These are phyloP conservation scores for Ascoidea rubescens DNA, from an alignment of 805 yeast genomes.

Conservation along the genomic window DNA sequence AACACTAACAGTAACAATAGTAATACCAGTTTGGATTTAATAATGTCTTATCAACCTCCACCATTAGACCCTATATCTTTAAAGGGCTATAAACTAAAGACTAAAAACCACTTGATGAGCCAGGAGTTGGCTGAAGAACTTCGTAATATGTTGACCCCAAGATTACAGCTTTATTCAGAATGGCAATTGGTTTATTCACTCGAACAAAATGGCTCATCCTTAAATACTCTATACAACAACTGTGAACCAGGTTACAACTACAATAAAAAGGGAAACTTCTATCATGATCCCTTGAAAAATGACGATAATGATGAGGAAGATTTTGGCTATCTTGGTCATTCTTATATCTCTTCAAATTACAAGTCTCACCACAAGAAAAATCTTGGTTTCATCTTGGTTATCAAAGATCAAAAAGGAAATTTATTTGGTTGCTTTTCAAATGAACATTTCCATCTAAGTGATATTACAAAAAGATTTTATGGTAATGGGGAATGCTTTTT, in stretches of 20 bases:
- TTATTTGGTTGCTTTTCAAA: slow-evolving; percentile 72
- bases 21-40: neutral
- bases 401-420: slow-evolving; percentile 49
- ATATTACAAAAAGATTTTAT: slow-evolving; percentile 56
- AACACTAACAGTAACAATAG: neutral
- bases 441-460: slow-evolving; percentile 52
- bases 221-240: slow-evolving; percentile 59
- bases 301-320: neutral
- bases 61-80: slow-evolving; percentile 45
- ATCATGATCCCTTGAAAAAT: neutral
- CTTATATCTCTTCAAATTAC: slow-evolving; percentile 4
- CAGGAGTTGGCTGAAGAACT: slow-evolving; percentile 60
- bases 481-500: slow-evolving; percentile 95
- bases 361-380: slow-evolving; percentile 22
- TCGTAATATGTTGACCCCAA: slow-evolving; percentile 57
- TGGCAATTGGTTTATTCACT: slow-evolving; percentile 77
- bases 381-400: slow-evolving; percentile 61
- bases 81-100: slow-evolving; percentile 43
- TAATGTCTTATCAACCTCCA: slow-evolving; percentile 2
- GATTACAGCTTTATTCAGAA: slow-evolving; percentile 60
- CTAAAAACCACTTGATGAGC: slow-evolving; percentile 46
- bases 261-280: slow-evolving; percentile 8
- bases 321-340: too few species aligned
- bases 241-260: slow-evolving; percentile 30
- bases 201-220: slow-evolving; percentile 85